phyloP scores from a whole-genome alignment of 2,329 filamentous ascomycete species.

The Hypoxylon sp. region DNA sequence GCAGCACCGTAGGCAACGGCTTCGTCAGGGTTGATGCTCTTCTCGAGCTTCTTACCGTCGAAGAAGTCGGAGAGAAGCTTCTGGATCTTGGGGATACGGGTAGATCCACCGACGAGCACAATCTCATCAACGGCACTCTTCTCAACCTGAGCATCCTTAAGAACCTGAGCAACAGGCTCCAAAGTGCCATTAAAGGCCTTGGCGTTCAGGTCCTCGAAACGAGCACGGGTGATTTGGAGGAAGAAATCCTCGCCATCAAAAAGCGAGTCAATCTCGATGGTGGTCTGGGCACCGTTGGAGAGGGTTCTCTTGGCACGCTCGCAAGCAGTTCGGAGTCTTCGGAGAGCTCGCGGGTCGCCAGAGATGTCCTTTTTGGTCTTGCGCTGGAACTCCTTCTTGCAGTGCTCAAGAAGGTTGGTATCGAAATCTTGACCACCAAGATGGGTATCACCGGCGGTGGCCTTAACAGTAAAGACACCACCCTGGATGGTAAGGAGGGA shows the following conservation, averaged over 20 bases:
- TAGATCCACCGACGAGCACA: constrained; percentile 98
- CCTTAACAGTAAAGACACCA: constrained; percentile 99
- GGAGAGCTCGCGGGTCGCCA: constrained; percentile 90
- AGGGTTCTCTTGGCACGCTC: constrained; percentile 99
- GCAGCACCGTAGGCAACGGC: constrained; percentile 99
- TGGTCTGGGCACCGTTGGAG: constrained; percentile 96
- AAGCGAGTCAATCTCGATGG: constrained; percentile 98
- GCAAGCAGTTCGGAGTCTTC: constrained; percentile 96
- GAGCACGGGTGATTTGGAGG: constrained; percentile 95
- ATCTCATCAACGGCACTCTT: constrained; percentile 98
- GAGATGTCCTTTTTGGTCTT: constrained; percentile 86
- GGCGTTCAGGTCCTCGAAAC: constrained; percentile 98
- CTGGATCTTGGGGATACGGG: constrained; percentile 98
- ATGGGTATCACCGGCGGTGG: constrained; percentile 97
- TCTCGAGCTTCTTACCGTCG: constrained; percentile 99
- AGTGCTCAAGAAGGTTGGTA: constrained; percentile 94
- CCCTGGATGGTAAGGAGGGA: constrained; percentile 99
- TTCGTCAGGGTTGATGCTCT: constrained; percentile 99
- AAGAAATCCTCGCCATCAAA: constrained; percentile 99
- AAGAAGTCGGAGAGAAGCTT: constrained; percentile 99
- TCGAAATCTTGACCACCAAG: constrained; percentile 97
- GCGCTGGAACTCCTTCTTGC: constrained; percentile 92
- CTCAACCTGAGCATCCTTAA: constrained; percentile 90
- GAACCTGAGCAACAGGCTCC: constrained; percentile 94
- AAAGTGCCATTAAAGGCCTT: constrained; percentile 95